Evolutionary conservation across 495 filamentous ascomycete species (phyloP).

Genomic region (Evansstolkia leycettana): DNA sequence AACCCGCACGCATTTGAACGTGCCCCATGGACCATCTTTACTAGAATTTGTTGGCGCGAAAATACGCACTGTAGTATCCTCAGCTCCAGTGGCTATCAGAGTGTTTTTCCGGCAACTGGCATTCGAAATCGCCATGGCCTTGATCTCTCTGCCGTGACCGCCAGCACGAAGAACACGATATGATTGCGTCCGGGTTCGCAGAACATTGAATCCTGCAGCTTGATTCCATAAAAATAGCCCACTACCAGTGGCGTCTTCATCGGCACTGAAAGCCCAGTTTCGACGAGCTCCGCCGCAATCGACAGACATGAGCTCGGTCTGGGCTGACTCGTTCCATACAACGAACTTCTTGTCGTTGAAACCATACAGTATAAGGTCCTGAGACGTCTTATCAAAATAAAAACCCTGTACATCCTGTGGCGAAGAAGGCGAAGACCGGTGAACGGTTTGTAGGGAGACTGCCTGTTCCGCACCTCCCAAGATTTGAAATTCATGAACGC

Average conservation of each 20-base stretch:
- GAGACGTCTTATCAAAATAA: constrained; percentile 34
- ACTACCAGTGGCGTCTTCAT: constrained; percentile 10
- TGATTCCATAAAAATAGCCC: constrained; percentile 42
- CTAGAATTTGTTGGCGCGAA: constrained; percentile 10
- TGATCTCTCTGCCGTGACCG: constrained; percentile 82
- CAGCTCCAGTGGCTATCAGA: constrained; percentile 67
- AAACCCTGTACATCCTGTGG: constrained; percentile 57
- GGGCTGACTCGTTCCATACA: constrained; percentile 58
- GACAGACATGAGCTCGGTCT: constrained; percentile 52
- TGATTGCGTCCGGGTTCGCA: constrained; percentile 32
- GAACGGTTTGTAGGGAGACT: constrained; percentile 29
- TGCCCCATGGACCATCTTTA: constrained; percentile 12
- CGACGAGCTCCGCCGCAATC: constrained; percentile 79
- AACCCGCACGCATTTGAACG: constrained; percentile 45
- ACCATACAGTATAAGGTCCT: constrained; percentile 59
- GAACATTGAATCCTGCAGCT: constrained; percentile 23
- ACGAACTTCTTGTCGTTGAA: constrained; percentile 70
- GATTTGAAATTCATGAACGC: constrained; percentile 32
- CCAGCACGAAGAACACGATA: constrained; percentile 50
- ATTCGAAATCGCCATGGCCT: constrained; percentile 48
- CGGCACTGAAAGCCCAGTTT: constrained; percentile 45
- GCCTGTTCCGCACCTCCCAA: constrained; percentile 1
- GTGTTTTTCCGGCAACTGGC: constrained; percentile 5
- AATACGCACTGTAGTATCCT: constrained; percentile 78
- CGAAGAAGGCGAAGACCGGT: constrained; percentile 46